A percentile compares a stretch with the other conserved stretches of the same genome.
These are phyloP conservation scores for Haberlea rhodopensis DNA, from an alignment of 257 asterid genomes.

Conservation along the genomic window DNA sequence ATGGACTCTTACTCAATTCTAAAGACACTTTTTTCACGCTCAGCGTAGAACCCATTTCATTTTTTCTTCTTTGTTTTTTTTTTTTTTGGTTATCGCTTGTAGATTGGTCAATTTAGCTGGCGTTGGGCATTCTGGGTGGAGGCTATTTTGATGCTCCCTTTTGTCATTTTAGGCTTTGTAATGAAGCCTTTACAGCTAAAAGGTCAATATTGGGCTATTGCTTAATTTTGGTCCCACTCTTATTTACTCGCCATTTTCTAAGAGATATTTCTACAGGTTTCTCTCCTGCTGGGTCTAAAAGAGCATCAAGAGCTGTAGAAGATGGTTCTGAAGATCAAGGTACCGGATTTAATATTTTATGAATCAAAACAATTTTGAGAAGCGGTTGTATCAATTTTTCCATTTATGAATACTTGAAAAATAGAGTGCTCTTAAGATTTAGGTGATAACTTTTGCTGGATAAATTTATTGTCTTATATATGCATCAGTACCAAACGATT, in stretches of 20 bases:
- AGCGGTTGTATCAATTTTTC: constrained; percentile 12
- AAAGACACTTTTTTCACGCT: background rate
- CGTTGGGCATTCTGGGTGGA: constrained; percentile 84
- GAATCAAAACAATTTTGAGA: constrained; percentile 7
- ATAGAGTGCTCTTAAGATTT: constrained; percentile 2
- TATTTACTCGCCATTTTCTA: constrained; percentile 27
- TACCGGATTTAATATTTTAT: constrained; percentile 27
- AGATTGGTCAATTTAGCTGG: constrained; percentile 75
- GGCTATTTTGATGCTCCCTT: constrained; percentile 90
- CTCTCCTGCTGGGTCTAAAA: constrained; percentile 49
- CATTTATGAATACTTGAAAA: constrained; percentile 10
- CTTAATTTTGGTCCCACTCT: constrained; percentile 19
- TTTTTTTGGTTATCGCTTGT: constrained; percentile 24
- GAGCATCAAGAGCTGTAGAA: constrained; percentile 41
- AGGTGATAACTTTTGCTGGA: constrained; percentile 10
- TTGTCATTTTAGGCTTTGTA: constrained; percentile 77
- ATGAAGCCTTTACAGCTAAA: constrained; percentile 85
- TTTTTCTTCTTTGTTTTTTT: background rate
- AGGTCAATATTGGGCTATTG: constrained; percentile 47
- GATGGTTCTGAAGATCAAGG: constrained; percentile 55
- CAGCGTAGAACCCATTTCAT: background rate
- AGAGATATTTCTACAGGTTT: constrained; percentile 58
- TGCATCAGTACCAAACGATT: background rate
- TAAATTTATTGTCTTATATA: constrained; percentile 9
- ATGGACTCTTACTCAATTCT: background rate